Conservation (phyloP, 768 basidiomycete species). For the Lactarius hatsudake region DNA sequence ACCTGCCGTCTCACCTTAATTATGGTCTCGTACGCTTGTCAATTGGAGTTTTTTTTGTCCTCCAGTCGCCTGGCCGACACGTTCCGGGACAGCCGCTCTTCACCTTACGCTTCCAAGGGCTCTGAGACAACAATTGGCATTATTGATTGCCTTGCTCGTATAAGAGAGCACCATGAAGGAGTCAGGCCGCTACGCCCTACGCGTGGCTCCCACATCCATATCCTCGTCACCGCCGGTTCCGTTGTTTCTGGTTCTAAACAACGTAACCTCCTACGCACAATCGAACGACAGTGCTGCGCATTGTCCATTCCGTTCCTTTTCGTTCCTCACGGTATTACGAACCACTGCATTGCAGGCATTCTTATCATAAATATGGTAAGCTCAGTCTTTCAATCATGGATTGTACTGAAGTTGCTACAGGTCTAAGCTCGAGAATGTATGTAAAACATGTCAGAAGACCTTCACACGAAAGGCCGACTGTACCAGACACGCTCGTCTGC, state of each 20-base stretch:
- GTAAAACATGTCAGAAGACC: slow-evolving; percentile 40
- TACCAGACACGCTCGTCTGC: slow-evolving; percentile 51
- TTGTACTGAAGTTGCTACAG: slow-evolving; percentile 10
- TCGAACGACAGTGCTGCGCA: slow-evolving; percentile 25
- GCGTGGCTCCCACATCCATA: background rate
- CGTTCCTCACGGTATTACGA: slow-evolving; percentile 18
- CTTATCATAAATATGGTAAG: slow-evolving; percentile 19
- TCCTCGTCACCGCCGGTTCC: slow-evolving; percentile 12
- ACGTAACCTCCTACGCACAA: slow-evolving; percentile 9
- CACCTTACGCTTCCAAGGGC: background rate
- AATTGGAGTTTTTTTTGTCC: background rate
- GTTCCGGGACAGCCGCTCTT: background rate
- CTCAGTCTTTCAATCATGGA: background rate
- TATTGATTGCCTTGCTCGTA: background rate
- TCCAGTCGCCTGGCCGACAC: slow-evolving; percentile 3
- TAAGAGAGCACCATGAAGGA: slow-evolving; percentile 11
- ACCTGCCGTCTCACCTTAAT: slow-evolving; percentile 13
- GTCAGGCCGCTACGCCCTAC: slow-evolving; percentile 6
- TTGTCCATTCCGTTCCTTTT: slow-evolving; percentile 15
- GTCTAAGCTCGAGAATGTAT: slow-evolving; percentile 17
- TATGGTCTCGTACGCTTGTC: slow-evolving; percentile 1
- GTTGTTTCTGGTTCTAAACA: slow-evolving; percentile 26
- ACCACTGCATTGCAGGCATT: background rate
- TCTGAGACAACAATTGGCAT: slow-evolving; percentile 14
- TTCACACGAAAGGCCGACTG: slow-evolving; percentile 62